Evolutionary conservation across 345 rosid genomes (phyloP).

Genomic region (Odontarrhena argentea): DNA sequence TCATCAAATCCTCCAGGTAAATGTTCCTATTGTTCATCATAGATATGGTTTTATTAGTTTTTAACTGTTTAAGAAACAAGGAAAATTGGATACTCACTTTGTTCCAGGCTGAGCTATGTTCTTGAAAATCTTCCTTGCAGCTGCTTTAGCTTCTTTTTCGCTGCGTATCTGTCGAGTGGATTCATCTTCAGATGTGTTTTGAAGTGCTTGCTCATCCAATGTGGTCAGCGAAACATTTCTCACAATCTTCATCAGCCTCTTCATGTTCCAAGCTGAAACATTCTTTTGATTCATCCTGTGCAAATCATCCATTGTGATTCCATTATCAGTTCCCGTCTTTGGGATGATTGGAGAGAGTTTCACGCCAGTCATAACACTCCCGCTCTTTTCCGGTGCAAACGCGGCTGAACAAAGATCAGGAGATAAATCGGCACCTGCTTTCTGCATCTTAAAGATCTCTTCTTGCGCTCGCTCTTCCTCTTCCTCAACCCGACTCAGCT

Average conservation of each 20-base stretch:
- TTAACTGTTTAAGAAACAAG: not conserved
- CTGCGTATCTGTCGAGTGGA: slow-evolving; percentile 60
- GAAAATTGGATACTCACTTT: slow-evolving; percentile 45
- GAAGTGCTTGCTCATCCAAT: slow-evolving; percentile 69
- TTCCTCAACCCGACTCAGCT: slow-evolving; percentile 50
- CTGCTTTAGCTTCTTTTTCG: slow-evolving; percentile 82
- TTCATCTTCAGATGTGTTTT: slow-evolving; percentile 53
- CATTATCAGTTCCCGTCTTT: slow-evolving; percentile 39
- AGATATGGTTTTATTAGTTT: slow-evolving; percentile 48
- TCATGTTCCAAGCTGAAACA: slow-evolving; percentile 97
- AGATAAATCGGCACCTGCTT: slow-evolving; percentile 62
- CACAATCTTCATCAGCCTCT: slow-evolving; percentile 86
- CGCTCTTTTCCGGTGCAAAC: slow-evolving; percentile 49
- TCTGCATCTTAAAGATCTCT: slow-evolving; percentile 57
- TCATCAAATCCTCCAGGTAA: slow-evolving; percentile 65
- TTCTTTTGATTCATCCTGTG: slow-evolving; percentile 76
- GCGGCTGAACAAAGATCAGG: slow-evolving; percentile 57
- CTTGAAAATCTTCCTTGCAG: slow-evolving; percentile 82
- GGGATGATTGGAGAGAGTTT: slow-evolving; percentile 43
- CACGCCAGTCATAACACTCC: slow-evolving; percentile 39
- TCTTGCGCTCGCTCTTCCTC: slow-evolving; percentile 53
- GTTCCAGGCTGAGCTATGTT: slow-evolving; percentile 64
- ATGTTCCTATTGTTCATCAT: slow-evolving; percentile 61
- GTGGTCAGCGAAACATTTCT: slow-evolving; percentile 71
- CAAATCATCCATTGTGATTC: slow-evolving; percentile 62